A percentile compares a stretch with the other conserved stretches of the same genome.
These are phyloP conservation scores for Cercospora canescens DNA, from an alignment of 2,329 filamentous ascomycete genomes.

Conservation along the genomic window DNA sequence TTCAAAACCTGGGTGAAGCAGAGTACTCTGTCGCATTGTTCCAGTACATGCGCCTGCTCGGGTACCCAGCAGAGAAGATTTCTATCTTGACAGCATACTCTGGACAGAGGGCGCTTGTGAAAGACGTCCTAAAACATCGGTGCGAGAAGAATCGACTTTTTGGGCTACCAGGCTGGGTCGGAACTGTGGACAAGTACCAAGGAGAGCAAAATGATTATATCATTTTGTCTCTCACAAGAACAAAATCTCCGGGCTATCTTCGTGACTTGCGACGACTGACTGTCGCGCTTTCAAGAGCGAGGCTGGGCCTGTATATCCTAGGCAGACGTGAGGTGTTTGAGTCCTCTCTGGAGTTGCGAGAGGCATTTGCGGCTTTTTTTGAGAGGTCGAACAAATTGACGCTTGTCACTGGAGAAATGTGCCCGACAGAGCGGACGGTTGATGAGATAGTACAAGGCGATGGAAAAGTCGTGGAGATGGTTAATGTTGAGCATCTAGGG, in stretches of 20 bases:
- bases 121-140: conserved; percentile 79
- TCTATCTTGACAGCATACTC: conserved; percentile 92
- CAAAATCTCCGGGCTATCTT: conserved; percentile 85
- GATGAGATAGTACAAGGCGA: conserved; percentile 41
- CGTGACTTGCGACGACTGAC: conserved; percentile 91
- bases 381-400: conserved; percentile 67
- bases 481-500: conserved; percentile 88
- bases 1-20: conserved; percentile 94
- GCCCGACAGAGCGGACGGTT: conserved; percentile 61
- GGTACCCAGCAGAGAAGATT: conserved; percentile 82
- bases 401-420: conserved; percentile 84
- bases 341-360: conserved; percentile 79
- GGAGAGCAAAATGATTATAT: conserved; percentile 99
- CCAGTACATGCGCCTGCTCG: conserved; percentile 95
- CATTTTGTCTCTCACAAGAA: conserved; percentile 89
- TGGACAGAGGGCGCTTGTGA: conserved; percentile 84
- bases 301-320: conserved; percentile 88
- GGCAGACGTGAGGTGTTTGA: conserved; percentile 88
- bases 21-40: conserved; percentile 95
- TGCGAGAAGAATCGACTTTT: conserved; percentile 84
- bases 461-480: conserved; percentile 69
- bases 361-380: conserved; percentile 79
- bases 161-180: conserved; percentile 83
- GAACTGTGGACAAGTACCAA: conserved; percentile 98
- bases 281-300: conserved; percentile 88